These are phyloP conservation scores for Fusarium sp. DNA, from an alignment of 2,329 filamentous ascomycete species.

Conservation along the genomic window DNA sequence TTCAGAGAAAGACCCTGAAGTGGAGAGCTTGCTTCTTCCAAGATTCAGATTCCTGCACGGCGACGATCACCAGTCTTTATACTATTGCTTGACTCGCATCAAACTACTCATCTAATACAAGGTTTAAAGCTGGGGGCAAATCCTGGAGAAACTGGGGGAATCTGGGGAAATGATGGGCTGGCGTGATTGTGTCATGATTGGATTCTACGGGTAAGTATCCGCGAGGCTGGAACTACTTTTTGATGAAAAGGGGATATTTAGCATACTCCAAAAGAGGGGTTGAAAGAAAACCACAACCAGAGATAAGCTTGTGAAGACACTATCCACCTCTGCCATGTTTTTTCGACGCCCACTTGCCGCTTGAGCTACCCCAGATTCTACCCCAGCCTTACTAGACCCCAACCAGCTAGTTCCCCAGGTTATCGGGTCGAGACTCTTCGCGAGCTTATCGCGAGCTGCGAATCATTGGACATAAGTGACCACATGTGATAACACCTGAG, in stretches of 20 bases:
- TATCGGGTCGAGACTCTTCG: conserved; percentile 9
- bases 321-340: neutral
- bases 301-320: neutral
- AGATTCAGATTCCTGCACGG: neutral
- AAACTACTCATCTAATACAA: neutral
- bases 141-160: neutral
- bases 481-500: neutral
- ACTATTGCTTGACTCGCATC: neutral
- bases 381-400: conserved; percentile 6
- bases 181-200: conserved; percentile 10
- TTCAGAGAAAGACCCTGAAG: neutral
- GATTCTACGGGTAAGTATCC: conserved; percentile 37
- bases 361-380: conserved; percentile 9
- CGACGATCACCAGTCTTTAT: conserved; percentile 16
- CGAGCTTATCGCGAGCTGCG: neutral
- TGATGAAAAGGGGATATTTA: neutral
- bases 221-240: conserved; percentile 4
- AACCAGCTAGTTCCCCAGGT: conserved; percentile 3
- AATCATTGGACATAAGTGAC: neutral
- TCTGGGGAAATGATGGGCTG: neutral
- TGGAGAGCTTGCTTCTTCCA: neutral
- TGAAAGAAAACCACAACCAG: neutral
- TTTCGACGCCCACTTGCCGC: conserved; percentile 1
- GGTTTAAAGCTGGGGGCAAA: neutral
- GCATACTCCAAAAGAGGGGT: neutral